Conservation (phyloP, 768 basidiomycete genomes). For the Termitomyces eurrhizus region DNA sequence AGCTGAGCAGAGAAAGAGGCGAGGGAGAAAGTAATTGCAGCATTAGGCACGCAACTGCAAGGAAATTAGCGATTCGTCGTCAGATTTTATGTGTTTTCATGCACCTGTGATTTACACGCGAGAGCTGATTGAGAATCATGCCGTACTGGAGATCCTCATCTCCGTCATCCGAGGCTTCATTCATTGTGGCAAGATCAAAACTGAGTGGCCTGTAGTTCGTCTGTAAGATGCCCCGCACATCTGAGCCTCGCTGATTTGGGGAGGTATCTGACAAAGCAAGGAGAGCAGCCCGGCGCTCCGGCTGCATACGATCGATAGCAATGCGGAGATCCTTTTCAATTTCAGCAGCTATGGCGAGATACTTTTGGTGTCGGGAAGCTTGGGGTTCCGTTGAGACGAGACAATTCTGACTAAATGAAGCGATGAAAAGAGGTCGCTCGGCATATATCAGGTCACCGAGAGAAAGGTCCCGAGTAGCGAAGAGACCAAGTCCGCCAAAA, state of each 20-base stretch:
- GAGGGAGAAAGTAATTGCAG: conserved; percentile 1
- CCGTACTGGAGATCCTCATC: background rate
- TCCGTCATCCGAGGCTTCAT: background rate
- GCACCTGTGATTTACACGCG: background rate
- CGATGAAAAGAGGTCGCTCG: background rate
- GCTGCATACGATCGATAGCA: background rate
- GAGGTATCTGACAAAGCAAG: background rate
- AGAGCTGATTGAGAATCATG: background rate
- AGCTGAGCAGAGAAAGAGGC: background rate
- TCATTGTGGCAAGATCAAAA: background rate
- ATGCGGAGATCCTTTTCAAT: background rate
- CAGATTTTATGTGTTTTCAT: background rate
- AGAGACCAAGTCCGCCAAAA: background rate
- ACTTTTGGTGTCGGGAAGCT: background rate
- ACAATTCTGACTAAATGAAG: background rate
- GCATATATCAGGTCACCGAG: background rate
- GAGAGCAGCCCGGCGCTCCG: background rate
- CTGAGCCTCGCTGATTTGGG: background rate
- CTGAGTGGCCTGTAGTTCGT: background rate
- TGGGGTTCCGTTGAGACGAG: background rate
- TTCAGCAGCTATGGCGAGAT: background rate
- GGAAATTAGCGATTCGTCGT: background rate
- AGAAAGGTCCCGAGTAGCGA: background rate
- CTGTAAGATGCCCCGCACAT: background rate
- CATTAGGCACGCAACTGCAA: background rate